Conservation (phyloP, 2,329 filamentous ascomycete species). For the Botrytis deweyae region DNA sequence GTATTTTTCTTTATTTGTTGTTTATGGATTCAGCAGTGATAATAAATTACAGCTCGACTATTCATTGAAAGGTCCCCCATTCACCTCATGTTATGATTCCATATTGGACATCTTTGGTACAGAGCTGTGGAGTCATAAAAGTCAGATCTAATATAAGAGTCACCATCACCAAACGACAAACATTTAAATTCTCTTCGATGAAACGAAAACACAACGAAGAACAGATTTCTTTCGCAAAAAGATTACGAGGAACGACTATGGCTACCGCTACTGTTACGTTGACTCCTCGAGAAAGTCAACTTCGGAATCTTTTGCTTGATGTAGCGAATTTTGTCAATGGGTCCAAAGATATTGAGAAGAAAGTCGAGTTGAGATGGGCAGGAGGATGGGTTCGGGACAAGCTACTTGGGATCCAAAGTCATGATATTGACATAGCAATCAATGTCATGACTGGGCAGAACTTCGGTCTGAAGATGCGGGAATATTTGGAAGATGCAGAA, state of each 20-base stretch:
- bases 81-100: slow-evolving; percentile 3
- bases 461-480: slow-evolving; percentile 68
- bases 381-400: slow-evolving; percentile 89
- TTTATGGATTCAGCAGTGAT: background rate
- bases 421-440: slow-evolving; percentile 85
- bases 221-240: slow-evolving; percentile 25
- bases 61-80: background rate
- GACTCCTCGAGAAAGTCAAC: slow-evolving; percentile 66
- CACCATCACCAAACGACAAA: slow-evolving; percentile 20
- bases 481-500: slow-evolving; percentile 62
- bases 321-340: slow-evolving; percentile 69
- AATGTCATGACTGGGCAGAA: slow-evolving; percentile 79
- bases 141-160: slow-evolving; percentile 22
- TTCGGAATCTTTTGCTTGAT: slow-evolving; percentile 77
- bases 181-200: slow-evolving; percentile 31
- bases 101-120: background rate
- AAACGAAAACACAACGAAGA: slow-evolving; percentile 40
- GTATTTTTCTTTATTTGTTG: background rate
- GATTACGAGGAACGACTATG: slow-evolving; percentile 28
- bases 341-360: slow-evolving; percentile 49
- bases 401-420: slow-evolving; percentile 66
- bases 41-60: background rate
- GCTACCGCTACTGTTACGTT: slow-evolving; percentile 50
- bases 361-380: slow-evolving; percentile 71
- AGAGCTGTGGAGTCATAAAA: slow-evolving; percentile 12